These are phyloP conservation scores for Yamadazyma triangularis DNA, from an alignment of 1,139 yeast species.

Conservation along the genomic window DNA sequence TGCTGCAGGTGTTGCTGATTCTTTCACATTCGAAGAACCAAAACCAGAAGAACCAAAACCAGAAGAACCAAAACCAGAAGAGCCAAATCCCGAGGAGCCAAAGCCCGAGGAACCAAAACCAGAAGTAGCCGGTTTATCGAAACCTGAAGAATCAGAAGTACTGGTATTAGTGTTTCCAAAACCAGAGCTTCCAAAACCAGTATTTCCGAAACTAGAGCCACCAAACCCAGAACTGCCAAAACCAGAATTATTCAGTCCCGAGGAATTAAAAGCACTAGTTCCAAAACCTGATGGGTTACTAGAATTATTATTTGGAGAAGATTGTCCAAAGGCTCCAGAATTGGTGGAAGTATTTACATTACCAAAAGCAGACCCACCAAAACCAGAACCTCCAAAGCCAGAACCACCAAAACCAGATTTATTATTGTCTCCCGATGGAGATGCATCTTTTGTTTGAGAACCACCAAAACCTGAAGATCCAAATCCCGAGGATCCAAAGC, in stretches of 20 bases:
- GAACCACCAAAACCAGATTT: no score
- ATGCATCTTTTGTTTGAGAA: no score
- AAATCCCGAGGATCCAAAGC: constrained; percentile 1
- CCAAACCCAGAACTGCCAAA: constrained; percentile 4
- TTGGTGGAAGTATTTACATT: constrained; percentile 1
- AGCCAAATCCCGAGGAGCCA: constrained; percentile 15
- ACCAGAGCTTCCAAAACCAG: constrained; percentile 7
- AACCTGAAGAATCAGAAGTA: no score
- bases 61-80: constrained; percentile 4
- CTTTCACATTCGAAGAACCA: no score
- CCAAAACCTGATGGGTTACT: constrained; percentile 2
- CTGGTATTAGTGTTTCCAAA: constrained; percentile 7
- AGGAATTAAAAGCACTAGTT: constrained; percentile 4
- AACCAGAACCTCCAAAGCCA: constrained; percentile 2
- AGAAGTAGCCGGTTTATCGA: constrained; percentile 2
- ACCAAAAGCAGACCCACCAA: constrained; percentile 3
- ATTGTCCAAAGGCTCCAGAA: constrained; percentile 9
- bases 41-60: constrained; percentile 3
- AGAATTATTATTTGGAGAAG: no score
- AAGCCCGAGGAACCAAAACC: constrained; percentile 13
- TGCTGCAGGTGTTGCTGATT: no score
- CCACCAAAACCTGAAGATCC: constrained; percentile 6
- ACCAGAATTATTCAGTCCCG: constrained; percentile 1
- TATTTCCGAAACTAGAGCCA: constrained; percentile 4
- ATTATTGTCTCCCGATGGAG: no score